Percentiles rank a stretch among this genome's conserved stretches.
phyloP scores from a whole-genome alignment of 2,329 filamentous ascomycete genomes.

The Paraphaeosphaeria minitans region DNA sequence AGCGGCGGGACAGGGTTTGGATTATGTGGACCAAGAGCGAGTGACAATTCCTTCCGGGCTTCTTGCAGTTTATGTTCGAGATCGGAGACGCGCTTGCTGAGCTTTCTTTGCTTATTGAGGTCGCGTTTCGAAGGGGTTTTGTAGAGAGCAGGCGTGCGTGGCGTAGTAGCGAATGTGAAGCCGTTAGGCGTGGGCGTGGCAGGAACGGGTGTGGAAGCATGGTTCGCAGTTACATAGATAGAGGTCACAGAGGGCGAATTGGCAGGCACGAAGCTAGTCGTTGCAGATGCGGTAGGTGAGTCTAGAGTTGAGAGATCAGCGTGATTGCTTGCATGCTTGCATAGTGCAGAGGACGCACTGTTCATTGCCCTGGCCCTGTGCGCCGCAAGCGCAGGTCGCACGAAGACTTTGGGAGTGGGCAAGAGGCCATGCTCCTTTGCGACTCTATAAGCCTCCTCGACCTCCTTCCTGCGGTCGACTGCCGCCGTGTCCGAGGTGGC shows the following conservation, averaged over 20 bases:
- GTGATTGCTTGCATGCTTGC: neutral
- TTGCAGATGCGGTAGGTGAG: neutral
- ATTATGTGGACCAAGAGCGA: slow-evolving; percentile 48
- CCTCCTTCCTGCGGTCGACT: slow-evolving; percentile 32
- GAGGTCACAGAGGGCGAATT: too few species aligned
- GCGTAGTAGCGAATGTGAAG: slow-evolving; percentile 9
- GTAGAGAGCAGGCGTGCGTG: slow-evolving; percentile 44
- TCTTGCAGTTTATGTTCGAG: slow-evolving; percentile 63
- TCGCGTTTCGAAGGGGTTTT: slow-evolving; percentile 61
- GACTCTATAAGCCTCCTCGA: slow-evolving; percentile 38
- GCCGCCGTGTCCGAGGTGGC: slow-evolving; percentile 6
- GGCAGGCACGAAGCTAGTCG: too few species aligned
- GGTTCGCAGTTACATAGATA: neutral
- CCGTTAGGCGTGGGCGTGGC: slow-evolving; percentile 17
- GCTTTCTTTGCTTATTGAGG: slow-evolving; percentile 60
- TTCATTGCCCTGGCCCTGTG: slow-evolving; percentile 20
- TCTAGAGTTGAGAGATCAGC: neutral
- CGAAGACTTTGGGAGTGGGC: slow-evolving; percentile 39
- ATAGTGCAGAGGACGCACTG: slow-evolving; percentile 5
- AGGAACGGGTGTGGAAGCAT: neutral
- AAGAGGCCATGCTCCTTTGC: slow-evolving; percentile 42
- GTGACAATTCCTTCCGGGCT: slow-evolving; percentile 60
- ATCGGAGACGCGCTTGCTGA: slow-evolving; percentile 65
- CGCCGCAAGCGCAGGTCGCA: slow-evolving; percentile 24
- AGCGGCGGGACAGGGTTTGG: slow-evolving; percentile 47